These are phyloP conservation scores for Flaveria brownii DNA, from an alignment of 129 eudicot genomes.

Conservation along the genomic window DNA sequence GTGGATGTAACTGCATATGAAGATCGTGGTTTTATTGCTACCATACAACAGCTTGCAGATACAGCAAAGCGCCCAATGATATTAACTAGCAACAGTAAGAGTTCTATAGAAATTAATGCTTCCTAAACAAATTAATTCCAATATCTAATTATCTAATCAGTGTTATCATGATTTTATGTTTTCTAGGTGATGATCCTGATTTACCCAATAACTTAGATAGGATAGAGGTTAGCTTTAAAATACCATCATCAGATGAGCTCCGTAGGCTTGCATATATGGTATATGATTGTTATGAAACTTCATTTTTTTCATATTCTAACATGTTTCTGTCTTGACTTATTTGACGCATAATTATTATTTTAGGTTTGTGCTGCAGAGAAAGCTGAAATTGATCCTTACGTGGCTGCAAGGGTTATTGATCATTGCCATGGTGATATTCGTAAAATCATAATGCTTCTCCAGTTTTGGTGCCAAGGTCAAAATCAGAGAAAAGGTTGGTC, in stretches of 20 bases:
- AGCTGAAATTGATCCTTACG: conserved; percentile 48
- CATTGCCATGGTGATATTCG: conserved; percentile 85
- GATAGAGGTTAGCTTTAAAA: conserved; percentile 57
- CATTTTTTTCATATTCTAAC: conserved; percentile 2
- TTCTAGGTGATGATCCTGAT: conserved; percentile 63
- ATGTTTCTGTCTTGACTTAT: conserved; percentile 13
- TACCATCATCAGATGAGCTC: conserved; percentile 76
- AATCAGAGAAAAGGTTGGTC: conserved; percentile 46
- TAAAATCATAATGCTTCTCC: conserved; percentile 79
- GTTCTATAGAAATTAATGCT: conserved; percentile 21
- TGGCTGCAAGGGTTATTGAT: conserved; percentile 58
- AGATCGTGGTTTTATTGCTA: conserved; percentile 85
- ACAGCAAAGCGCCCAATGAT: conserved; percentile 98
- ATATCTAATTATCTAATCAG: conserved; percentile 1
- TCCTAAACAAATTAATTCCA: conserved; percentile 1
- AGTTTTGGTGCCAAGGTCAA: conserved; percentile 98
- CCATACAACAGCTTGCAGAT: conserved; percentile 88
- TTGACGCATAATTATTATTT: conserved; percentile 21
- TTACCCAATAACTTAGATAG: conserved; percentile 81
- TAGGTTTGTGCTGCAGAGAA: conserved; percentile 79
- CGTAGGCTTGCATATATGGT: conserved; percentile 60
- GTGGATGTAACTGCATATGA: conserved; percentile 79
- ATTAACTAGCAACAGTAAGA: conserved; percentile 91
- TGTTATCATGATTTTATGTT: background rate
- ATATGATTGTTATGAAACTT: conserved; percentile 17